Evolutionary conservation across 345 rosid genomes (phyloP), one percentile per base, ranked within the genome.

Genomic region (Ceriops zippeliana): DNA sequence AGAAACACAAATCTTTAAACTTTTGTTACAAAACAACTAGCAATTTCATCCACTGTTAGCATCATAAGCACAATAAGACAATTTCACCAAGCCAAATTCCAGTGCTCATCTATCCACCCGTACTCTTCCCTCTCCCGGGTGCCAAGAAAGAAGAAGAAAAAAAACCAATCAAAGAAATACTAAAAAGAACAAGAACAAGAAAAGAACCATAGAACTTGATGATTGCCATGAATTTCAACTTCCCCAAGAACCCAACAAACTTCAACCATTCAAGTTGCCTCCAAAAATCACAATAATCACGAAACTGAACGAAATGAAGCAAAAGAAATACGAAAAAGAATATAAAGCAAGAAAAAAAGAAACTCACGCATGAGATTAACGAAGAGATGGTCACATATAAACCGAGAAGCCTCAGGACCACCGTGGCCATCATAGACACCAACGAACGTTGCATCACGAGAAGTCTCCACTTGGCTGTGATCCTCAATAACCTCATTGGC

Each of bases 391-490:
- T 95, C 98, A 38, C 81, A 77, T 78, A 95, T 80, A 72, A 81
- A 95, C 46, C 86, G 76, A 63, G 99, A 81, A 53, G 99, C 99
- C 17, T 91, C 98, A 22, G 96, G 90, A 27, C 99, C 99, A 21
- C 99, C 99, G 72, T 95, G 99, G 5, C 98, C 98, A 70, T 93
- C 98, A 61, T 89, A 89, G 58, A 93, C 92, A 10, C 98, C 97
- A 51, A 91, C 82, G 67, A 93, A 91, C 28, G 86, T 85, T 49
- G 89, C 87, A 21, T 79, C 88, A 28, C 77, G 69, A 13, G 89
- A 92, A 8, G 77, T 86, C 77, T 93, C 97, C 15, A 93, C 96
- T 71, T 88, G 97, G 70, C 96, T 86, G 38, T 95, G 92, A 75
- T 95, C 99, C 51, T 95, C 99, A 37, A 90, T 80, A 47, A 82